Percentiles rank a stretch among this genome's conserved stretches.
Conservation (phyloP, 2,329 filamentous ascomycete species). For the Calonectria fujianensis region DNA sequence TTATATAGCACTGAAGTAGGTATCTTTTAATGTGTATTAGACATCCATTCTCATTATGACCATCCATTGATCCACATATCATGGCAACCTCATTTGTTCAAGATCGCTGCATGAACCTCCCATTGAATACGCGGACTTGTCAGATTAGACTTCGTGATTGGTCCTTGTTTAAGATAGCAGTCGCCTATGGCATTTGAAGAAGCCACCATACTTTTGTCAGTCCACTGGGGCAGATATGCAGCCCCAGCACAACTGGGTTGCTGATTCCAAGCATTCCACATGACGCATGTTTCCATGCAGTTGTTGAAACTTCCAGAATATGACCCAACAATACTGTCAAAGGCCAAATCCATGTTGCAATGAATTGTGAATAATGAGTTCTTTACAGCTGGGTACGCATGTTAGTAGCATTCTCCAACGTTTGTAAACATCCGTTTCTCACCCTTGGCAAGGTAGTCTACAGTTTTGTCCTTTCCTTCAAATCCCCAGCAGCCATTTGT, state of each 20-base stretch:
- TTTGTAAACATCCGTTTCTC: background rate
- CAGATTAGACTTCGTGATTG: background rate
- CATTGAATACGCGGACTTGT: too few species aligned
- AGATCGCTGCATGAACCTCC: too few species aligned
- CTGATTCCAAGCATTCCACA: conserved; percentile 10
- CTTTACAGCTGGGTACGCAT: background rate
- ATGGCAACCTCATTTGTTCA: too few species aligned
- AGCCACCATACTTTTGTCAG: background rate
- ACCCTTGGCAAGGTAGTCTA: conserved; percentile 4
- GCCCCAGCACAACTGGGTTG: background rate
- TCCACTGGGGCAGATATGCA: background rate
- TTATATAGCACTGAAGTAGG: too few species aligned
- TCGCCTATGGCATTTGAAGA: conserved; percentile 2
- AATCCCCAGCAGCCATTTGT: conserved; percentile 12
- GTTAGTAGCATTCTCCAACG: background rate
- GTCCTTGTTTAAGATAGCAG: background rate
- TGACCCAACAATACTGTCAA: background rate
- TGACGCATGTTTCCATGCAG: conserved; percentile 18
- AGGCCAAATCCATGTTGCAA: conserved; percentile 4
- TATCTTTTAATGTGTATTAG: too few species aligned
- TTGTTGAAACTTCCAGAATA: conserved; percentile 11
- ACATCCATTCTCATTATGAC: too few species aligned
- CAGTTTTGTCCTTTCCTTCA: background rate
- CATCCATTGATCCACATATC: too few species aligned
- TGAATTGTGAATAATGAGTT: background rate